Evolutionary conservation across 2,329 filamentous ascomycete genomes (phyloP).

Genomic region (Apiospora koreana): DNA sequence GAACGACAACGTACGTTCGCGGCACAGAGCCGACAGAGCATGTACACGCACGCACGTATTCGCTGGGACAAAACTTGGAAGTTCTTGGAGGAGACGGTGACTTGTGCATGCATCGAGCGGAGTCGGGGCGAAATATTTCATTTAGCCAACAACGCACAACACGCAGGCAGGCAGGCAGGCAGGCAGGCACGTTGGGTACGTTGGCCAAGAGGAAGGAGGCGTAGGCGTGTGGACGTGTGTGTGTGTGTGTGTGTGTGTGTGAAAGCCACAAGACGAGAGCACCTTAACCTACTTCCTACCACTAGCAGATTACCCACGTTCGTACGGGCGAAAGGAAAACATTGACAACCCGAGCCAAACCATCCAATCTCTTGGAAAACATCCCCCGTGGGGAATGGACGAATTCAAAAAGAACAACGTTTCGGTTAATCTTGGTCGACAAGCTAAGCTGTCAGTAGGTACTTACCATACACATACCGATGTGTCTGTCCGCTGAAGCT

Average conservation of each 20-base stretch:
- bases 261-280: not conserved
- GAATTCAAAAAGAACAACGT: constrained; percentile 1
- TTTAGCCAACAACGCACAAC: not conserved
- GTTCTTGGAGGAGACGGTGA: not conserved
- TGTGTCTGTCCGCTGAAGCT: not conserved
- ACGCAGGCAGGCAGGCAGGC: too few relatives aligned
- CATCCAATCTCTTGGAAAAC: not conserved
- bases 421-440: not conserved
- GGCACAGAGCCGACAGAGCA: not conserved
- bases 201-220: not conserved
- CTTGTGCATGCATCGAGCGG: not conserved
- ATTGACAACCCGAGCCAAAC: not conserved
- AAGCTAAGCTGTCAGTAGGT: not conserved
- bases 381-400: not conserved
- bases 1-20: not conserved
- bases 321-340: not conserved
- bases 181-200: too few relatives aligned
- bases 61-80: not conserved
- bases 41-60: not conserved
- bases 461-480: not conserved
- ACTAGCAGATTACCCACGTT: not conserved
- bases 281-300: not conserved
- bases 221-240: constrained; percentile 1
- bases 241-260: too few relatives aligned
- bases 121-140: not conserved